Conservation (phyloP, 495 filamentous ascomycete genomes). For the Hypoxylon fragiforme region DNA sequence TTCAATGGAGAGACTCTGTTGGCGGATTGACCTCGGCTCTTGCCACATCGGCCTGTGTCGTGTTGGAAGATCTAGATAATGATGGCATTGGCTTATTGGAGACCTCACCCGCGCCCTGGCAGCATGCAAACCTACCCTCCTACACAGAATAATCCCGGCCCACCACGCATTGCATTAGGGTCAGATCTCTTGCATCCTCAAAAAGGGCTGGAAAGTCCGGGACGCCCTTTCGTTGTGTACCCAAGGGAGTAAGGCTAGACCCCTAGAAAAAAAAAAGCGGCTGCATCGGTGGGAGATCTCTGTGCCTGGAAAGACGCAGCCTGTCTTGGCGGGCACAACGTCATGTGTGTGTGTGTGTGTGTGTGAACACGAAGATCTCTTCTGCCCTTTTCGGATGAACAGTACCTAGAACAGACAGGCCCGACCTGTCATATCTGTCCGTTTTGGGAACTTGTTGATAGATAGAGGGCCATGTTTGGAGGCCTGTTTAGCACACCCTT, state of each 20-base stretch:
- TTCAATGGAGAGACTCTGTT: too few relatives aligned
- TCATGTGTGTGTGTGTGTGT: constrained; percentile 31
- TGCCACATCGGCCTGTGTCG: constrained; percentile 13
- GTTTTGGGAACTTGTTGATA: constrained; percentile 28
- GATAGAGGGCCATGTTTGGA: constrained; percentile 15
- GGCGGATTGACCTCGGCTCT: neutral
- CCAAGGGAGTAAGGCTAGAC: constrained; percentile 13
- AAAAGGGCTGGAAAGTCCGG: constrained; percentile 21
- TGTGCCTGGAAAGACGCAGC: constrained; percentile 26
- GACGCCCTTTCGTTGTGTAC: constrained; percentile 17
- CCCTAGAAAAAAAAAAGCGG: constrained; percentile 20
- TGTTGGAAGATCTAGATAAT: constrained; percentile 17
- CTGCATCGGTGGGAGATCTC: constrained; percentile 31
- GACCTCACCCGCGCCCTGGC: constrained; percentile 31
- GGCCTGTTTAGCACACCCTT: too few relatives aligned
- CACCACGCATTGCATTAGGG: constrained; percentile 34
- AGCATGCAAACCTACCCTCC: constrained; percentile 32
- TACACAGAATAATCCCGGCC: constrained; percentile 31
- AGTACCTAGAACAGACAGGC: constrained; percentile 32
- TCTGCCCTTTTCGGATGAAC: constrained; percentile 33
- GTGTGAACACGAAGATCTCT: too few relatives aligned
- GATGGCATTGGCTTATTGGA: constrained; percentile 19
- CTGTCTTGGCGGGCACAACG: constrained; percentile 31
- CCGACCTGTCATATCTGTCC: constrained; percentile 22
- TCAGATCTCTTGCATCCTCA: constrained; percentile 31